Percentiles rank a stretch among this genome's conserved stretches.
Conservation (phyloP, 2,329 filamentous ascomycete genomes). For the Trichoderma simmonsii region DNA sequence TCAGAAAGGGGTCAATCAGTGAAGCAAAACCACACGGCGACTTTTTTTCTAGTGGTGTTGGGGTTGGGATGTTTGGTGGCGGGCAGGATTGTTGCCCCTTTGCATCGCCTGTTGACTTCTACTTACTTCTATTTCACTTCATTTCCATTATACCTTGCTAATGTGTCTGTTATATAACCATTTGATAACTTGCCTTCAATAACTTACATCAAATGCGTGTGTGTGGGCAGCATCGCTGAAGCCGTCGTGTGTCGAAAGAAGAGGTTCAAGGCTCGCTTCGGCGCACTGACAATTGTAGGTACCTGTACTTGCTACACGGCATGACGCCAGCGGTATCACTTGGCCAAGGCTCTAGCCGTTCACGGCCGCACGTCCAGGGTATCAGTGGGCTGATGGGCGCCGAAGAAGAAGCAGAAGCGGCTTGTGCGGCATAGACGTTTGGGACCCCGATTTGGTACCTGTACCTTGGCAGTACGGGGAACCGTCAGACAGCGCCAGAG, state of each 20-base stretch:
- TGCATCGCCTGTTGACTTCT: neutral
- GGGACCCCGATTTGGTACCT: neutral
- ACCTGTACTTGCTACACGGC: neutral
- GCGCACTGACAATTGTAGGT: neutral
- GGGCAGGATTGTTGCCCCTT: neutral
- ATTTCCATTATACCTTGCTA: neutral
- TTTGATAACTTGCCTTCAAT: neutral
- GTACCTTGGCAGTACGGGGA: neutral
- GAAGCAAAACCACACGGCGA: neutral
- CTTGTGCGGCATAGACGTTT: neutral
- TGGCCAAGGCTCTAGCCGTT: conserved; percentile 4
- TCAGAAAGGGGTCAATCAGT: neutral
- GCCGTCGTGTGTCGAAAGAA: neutral
- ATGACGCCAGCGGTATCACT: conserved; percentile 10
- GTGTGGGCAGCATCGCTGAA: neutral
- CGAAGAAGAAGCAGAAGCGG: neutral
- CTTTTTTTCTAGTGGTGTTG: neutral
- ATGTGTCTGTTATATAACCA: neutral
- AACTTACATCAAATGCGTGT: neutral
- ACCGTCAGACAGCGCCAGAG: neutral
- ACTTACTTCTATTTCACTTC: neutral
- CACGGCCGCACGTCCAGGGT: neutral
- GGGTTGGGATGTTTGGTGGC: neutral
- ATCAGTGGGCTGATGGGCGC: conserved; percentile 8
- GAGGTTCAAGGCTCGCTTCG: neutral